Evolutionary conservation across 345 rosid species (phyloP), one percentile per base, ranked within the genome.

Genomic region (Melaleuca quinquenervia): DNA sequence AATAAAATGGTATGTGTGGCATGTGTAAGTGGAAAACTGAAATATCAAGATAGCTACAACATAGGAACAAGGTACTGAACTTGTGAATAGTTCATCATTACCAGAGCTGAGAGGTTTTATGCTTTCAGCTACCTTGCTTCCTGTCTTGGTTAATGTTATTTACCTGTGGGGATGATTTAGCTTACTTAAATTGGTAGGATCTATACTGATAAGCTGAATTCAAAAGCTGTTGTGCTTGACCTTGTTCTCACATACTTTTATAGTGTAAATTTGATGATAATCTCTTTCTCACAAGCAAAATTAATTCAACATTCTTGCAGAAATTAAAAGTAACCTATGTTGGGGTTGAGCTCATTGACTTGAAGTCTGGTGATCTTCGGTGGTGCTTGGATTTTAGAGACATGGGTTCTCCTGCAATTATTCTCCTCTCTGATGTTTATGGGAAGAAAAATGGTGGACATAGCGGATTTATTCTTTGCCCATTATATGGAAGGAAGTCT

Each of bases 351-450:
- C 93, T 96, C 86, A 84, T 94, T 52, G 99, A 97, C 29, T 88
- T 91, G 85, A 94, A 92, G 83, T 91, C 95, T 26, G 99, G 99
- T 82, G 94, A 95, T 85, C 91, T 92, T 49, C 94, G 96, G 60
- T 97, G 99, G 99, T 95, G 97, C 90, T 93, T 97, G 92, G 99
- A 97, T 89, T 97, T 97, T 85, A 96, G 99, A 94, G 99, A 97
- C 85, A 96, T 96, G 98, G 90, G 85, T 87, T 96, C 99, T 78
- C 99, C 99, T 4, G 95, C 99, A 76, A 89, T 97, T 45, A 56
- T 96, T 86, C 92, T 92, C 75, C 94, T 97, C 64, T 90, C 95
- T 83, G 98, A 95, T 92, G 89, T 92, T 15, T 94, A 92, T 88
- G 94, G 96, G 83, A 88, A 94, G 89, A 96, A 92, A 90, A 89